Conservation (phyloP, 139 green algal species). For the Helicosporidium sp. region DNA sequence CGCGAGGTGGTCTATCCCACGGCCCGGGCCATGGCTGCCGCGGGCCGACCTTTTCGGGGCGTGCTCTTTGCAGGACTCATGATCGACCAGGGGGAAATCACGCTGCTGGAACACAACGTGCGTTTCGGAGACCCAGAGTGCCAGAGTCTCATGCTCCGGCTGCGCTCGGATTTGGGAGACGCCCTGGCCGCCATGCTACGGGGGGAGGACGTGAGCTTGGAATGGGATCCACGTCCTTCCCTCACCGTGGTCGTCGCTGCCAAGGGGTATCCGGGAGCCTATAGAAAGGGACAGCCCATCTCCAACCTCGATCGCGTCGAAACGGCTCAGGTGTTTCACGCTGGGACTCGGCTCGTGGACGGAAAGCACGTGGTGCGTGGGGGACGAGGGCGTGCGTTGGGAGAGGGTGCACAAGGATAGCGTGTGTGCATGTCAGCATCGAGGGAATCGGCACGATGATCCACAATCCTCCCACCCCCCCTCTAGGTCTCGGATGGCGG, state of each 20-base stretch:
- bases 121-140: constrained; percentile 96
- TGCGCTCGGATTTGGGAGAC: constrained; percentile 67
- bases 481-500: constrained; percentile 35
- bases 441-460: too few species aligned
- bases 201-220: constrained; percentile 27
- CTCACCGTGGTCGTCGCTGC: constrained; percentile 78
- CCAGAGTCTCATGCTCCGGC: constrained; percentile 78
- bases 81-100: constrained; percentile 70
- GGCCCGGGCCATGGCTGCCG: constrained; percentile 59
- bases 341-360: constrained; percentile 37
- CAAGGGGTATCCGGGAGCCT: constrained; percentile 81
- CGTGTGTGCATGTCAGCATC: too few species aligned
- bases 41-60: constrained; percentile 67
- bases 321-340: constrained; percentile 73
- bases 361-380: constrained; percentile 12
- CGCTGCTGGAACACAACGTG: constrained; percentile 95
- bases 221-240: constrained; percentile 35
- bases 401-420: too few species aligned
- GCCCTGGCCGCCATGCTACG: constrained; percentile 34
- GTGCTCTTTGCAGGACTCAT: constrained; percentile 95
- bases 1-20: constrained; percentile 67
- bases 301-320: constrained; percentile 28
- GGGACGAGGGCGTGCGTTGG: too few species aligned
- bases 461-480: not conserved
- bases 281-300: constrained; percentile 68